Evolutionary conservation across 148 eudicot genomes (phyloP).

Genomic region (Bassia scoparia): DNA sequence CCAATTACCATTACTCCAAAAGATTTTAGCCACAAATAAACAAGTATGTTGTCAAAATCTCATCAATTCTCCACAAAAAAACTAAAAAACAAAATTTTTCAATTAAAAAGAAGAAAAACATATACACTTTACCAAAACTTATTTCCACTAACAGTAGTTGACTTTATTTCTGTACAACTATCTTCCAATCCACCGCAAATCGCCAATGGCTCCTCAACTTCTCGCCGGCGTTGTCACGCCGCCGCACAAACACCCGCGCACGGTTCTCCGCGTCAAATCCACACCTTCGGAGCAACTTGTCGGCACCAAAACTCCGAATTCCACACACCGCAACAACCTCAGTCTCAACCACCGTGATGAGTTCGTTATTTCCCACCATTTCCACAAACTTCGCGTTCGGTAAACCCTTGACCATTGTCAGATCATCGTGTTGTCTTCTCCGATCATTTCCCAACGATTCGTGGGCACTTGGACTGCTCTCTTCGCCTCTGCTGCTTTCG

Average conservation of each 20-base stretch:
- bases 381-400: constrained; percentile 3
- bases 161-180: too few relatives aligned
- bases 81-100: too few relatives aligned
- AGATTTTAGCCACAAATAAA: too few relatives aligned
- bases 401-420: constrained; percentile 30
- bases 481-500: constrained; percentile 69
- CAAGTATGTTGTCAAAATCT: too few relatives aligned
- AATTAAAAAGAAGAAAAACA: too few relatives aligned
- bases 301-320: constrained; percentile 15
- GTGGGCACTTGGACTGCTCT: constrained; percentile 89
- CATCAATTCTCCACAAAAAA: too few relatives aligned
- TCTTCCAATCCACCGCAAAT: neutral
- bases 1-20: too few relatives aligned
- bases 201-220: constrained; percentile 16
- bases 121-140: too few relatives aligned
- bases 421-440: constrained; percentile 33
- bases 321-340: neutral
- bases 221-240: constrained; percentile 4
- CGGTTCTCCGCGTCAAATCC: constrained; percentile 2
- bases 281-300: neutral
- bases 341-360: neutral
- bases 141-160: too few relatives aligned
- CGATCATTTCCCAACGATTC: constrained; percentile 67
- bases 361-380: neutral
- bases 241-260: neutral